A percentile compares a stretch with the other conserved stretches of the same genome.
These are phyloP conservation scores for Danielia reshetovae DNA, from an alignment of 805 yeast species.

Conservation along the genomic window DNA sequence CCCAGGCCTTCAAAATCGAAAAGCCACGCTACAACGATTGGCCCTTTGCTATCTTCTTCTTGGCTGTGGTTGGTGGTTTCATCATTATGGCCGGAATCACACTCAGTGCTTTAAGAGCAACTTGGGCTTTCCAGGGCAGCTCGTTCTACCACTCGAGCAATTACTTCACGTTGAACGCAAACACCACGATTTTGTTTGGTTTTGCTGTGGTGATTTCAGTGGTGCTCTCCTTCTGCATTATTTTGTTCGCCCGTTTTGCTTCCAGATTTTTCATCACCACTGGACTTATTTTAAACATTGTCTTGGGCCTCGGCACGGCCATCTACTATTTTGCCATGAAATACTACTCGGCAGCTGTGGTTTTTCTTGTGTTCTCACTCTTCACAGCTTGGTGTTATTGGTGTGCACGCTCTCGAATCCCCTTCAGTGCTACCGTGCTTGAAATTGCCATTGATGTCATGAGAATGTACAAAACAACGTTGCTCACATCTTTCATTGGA, in stretches of 20 bases:
- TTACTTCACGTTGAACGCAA: conserved; percentile 67
- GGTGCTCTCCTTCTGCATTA: conserved; percentile 52
- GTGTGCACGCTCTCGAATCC: conserved; percentile 66
- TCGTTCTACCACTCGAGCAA: conserved; percentile 54
- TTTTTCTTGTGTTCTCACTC: conserved; percentile 61
- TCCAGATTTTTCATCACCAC: conserved; percentile 66
- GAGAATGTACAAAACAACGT: conserved; percentile 65
- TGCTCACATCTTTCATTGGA: conserved; percentile 60
- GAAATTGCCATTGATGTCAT: conserved; percentile 75
- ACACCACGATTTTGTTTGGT: conserved; percentile 66
- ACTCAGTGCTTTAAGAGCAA: conserved; percentile 56
- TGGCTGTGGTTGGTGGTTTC: conserved; percentile 55
- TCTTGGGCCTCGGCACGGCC: conserved; percentile 70
- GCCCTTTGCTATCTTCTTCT: conserved; percentile 57
- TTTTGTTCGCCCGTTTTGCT: conserved; percentile 57
- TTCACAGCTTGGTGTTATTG: conserved; percentile 69
- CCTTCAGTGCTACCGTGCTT: conserved; percentile 67
- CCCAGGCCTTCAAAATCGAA: conserved; percentile 63
- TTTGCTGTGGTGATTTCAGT: conserved; percentile 61
- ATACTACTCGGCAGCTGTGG: conserved; percentile 80
- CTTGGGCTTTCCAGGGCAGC: conserved; percentile 54
- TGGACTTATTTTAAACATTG: conserved; percentile 64
- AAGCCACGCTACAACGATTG: conserved; percentile 67
- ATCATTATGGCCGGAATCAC: conserved; percentile 66
- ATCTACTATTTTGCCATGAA: conserved; percentile 64